Evolutionary conservation across 1,284 basidiomycete genomes (phyloP).

Genomic region (Cutaneotrichosporon sp.): DNA sequence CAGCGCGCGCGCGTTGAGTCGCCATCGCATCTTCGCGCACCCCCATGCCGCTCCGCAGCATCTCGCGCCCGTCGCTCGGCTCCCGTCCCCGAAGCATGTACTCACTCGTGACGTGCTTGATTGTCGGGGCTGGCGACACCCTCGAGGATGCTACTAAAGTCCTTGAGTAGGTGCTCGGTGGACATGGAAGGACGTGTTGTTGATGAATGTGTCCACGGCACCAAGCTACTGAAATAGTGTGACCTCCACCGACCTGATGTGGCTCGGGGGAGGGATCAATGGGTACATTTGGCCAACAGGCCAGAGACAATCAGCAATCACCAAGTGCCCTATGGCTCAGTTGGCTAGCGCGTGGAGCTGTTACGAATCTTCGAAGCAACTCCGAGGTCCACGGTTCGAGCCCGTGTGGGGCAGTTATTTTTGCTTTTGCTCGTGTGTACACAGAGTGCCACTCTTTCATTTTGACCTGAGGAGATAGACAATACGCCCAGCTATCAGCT

Average conservation of each 20-base stretch:
- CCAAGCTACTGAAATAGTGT: background rate
- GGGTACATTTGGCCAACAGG: background rate
- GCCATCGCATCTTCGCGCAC: no score
- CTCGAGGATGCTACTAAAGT: constrained; percentile 39
- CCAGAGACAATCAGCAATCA: background rate
- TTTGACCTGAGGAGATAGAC: no score
- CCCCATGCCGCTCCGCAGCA: no score
- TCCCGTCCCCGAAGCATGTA: background rate
- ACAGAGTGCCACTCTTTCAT: no score
- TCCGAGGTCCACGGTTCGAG: constrained; percentile 20
- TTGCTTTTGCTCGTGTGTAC: background rate
- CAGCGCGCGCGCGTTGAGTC: background rate
- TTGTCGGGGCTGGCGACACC: constrained; percentile 42
- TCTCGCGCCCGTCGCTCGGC: no score
- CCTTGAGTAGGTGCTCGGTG: constrained; percentile 48
- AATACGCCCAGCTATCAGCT: no score
- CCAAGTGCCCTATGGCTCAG: constrained; percentile 15
- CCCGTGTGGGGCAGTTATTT: constrained; percentile 13
- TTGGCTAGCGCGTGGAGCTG: constrained; percentile 19
- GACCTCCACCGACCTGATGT: constrained; percentile 3
- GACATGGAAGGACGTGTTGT: constrained; percentile 27
- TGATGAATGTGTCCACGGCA: background rate
- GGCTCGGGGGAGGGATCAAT: no score
- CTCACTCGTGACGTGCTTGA: constrained; percentile 37
- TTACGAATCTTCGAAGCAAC: constrained; percentile 1